Evolutionary conservation across 2,329 filamentous ascomycete genomes (phyloP).

Genomic region (Colletotrichum sp.): DNA sequence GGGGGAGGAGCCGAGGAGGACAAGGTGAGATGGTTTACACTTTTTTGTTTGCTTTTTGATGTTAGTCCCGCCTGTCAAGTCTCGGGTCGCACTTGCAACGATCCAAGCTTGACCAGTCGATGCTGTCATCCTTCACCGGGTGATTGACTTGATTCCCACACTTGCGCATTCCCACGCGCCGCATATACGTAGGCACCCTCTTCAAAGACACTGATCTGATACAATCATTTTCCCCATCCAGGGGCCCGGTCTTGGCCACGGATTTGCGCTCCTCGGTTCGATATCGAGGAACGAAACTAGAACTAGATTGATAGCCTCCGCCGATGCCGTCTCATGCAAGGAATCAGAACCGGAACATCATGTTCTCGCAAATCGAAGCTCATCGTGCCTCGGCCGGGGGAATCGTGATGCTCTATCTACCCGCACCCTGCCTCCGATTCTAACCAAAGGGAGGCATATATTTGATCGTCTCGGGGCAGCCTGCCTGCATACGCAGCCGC

Average conservation of each 20-base stretch:
- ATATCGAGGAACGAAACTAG: not conserved
- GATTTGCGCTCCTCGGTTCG: not conserved
- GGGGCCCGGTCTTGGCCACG: not conserved
- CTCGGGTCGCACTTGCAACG: not conserved
- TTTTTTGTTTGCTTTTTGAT: not conserved
- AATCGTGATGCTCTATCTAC: slow-evolving; percentile 1
- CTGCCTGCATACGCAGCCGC: slow-evolving; percentile 18
- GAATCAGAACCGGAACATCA: not conserved
- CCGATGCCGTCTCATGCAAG: not conserved
- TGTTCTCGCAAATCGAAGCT: not conserved
- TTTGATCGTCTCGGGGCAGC: slow-evolving; percentile 17
- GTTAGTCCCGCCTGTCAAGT: not conserved
- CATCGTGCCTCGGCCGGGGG: not conserved
- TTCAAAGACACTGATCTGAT: not conserved
- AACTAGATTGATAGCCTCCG: not conserved
- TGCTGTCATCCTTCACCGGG: not conserved
- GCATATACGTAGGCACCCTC: not conserved
- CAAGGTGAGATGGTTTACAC: slow-evolving; percentile 1
- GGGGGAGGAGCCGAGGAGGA: not conserved
- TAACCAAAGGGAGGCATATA: slow-evolving; percentile 10
- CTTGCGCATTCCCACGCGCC: not conserved
- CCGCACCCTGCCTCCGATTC: slow-evolving; percentile 6
- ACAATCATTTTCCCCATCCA: slow-evolving; percentile 4
- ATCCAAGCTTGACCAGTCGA: not conserved
- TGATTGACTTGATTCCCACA: not conserved